Conservation (phyloP, 805 yeast genomes). For the Spathaspora sp. region DNA sequence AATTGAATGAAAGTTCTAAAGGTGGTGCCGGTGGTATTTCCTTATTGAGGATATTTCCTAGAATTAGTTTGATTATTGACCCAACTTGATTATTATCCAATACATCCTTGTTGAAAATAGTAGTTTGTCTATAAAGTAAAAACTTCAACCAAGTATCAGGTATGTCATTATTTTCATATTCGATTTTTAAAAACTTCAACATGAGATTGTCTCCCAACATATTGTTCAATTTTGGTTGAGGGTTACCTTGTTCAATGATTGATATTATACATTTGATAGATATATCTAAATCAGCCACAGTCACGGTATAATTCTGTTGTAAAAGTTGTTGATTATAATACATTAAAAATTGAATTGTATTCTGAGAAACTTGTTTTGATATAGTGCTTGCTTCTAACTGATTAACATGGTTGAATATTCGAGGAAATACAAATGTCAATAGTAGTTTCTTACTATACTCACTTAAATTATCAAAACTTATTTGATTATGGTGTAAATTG, state of each 20-base stretch:
- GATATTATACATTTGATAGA: slow-evolving; percentile 27
- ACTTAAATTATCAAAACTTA: slow-evolving; percentile 13
- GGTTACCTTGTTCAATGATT: slow-evolving; percentile 24
- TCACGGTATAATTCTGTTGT: slow-evolving; percentile 22
- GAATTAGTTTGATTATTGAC: slow-evolving; percentile 26
- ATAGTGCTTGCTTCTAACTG: slow-evolving; percentile 31
- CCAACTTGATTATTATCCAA: slow-evolving; percentile 31
- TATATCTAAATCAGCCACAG: slow-evolving; percentile 16
- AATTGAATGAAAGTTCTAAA: slow-evolving; percentile 29
- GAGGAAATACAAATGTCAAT: slow-evolving; percentile 32
- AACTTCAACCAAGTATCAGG: slow-evolving; percentile 21
- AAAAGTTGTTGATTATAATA: slow-evolving; percentile 28
- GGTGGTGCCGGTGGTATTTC: slow-evolving; percentile 13
- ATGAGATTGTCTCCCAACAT: slow-evolving; percentile 26
- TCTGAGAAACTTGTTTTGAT: slow-evolving; percentile 22
- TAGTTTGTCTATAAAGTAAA: slow-evolving; percentile 30
- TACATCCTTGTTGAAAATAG: slow-evolving; percentile 25
- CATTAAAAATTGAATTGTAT: slow-evolving; percentile 20
- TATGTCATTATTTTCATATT: slow-evolving; percentile 3
- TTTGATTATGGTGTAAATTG: slow-evolving; percentile 9
- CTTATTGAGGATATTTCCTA: slow-evolving; percentile 25
- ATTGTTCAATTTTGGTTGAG: slow-evolving; percentile 15
- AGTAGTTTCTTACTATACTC: slow-evolving; percentile 34
- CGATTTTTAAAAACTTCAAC: slow-evolving; percentile 23
- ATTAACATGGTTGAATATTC: slow-evolving; percentile 30